These are phyloP conservation scores for Penicillium coffeae DNA, from an alignment of 495 filamentous ascomycete species.

Conservation along the genomic window DNA sequence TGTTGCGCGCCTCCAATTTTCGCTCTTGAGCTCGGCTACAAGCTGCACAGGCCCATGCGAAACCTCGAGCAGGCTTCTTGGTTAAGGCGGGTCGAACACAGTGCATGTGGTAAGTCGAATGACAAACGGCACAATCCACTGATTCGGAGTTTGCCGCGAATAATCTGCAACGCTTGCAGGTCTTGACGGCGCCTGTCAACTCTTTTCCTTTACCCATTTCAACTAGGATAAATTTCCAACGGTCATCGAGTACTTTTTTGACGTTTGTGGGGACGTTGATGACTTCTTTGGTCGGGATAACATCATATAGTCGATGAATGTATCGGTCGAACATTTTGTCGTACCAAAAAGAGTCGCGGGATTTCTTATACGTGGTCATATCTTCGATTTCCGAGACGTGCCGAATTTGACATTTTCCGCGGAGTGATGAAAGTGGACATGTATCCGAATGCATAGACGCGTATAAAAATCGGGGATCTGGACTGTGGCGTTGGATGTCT, in stretches of 20 bases:
- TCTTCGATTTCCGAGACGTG: conserved; percentile 83
- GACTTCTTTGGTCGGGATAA: conserved; percentile 85
- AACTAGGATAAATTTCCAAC: conserved; percentile 92
- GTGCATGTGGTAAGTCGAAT: conserved; percentile 96
- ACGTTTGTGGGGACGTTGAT: conserved; percentile 94
- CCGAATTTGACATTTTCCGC: conserved; percentile 84
- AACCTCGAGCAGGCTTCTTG: conserved; percentile 96
- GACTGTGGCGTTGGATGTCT: conserved; percentile 87
- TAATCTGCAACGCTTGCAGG: conserved; percentile 82
- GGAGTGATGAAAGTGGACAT: conserved; percentile 84
- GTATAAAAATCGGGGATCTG: conserved; percentile 84
- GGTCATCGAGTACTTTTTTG: conserved; percentile 89
- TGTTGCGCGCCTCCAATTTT: conserved; percentile 86
- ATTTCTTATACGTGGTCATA: conserved; percentile 77
- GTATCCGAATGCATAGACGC: conserved; percentile 98
- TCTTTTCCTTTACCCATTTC: conserved; percentile 91
- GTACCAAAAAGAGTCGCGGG: conserved; percentile 87
- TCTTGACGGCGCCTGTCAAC: conserved; percentile 92
- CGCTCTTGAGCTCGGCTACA: conserved; percentile 93
- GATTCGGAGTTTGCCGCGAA: conserved; percentile 96
- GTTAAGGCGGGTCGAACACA: conserved; percentile 89
- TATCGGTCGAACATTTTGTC: conserved; percentile 97
- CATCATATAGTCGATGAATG: conserved; percentile 95
- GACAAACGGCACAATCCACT: conserved; percentile 94
- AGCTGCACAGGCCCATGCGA: conserved; percentile 95